Conservation (phyloP, 2,329 filamentous ascomycete species). For the Cladophialophora chaetospira region DNA sequence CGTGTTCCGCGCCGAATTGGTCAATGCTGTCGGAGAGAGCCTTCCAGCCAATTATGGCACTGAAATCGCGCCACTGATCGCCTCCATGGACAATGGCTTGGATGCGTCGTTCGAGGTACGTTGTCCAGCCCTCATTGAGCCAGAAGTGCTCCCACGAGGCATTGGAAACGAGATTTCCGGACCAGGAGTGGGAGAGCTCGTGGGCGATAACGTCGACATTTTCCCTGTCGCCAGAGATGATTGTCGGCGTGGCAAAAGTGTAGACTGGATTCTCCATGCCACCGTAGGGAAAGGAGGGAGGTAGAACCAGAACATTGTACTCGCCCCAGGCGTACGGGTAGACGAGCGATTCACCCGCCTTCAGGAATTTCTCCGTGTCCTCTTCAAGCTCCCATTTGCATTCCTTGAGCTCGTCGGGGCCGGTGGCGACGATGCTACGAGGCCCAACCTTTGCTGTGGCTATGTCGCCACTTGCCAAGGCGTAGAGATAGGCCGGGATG, state of each 20-base stretch:
- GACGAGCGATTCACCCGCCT: conserved; percentile 76
- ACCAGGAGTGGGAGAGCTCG: conserved; percentile 77
- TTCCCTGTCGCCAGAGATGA: conserved; percentile 86
- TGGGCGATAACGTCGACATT: conserved; percentile 97
- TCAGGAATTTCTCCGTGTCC: conserved; percentile 89
- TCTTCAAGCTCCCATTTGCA: conserved; percentile 90
- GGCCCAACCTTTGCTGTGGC: conserved; percentile 83
- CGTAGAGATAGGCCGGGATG: conserved; percentile 92
- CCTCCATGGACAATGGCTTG: conserved; percentile 71
- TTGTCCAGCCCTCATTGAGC: conserved; percentile 84
- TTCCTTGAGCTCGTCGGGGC: conserved; percentile 79
- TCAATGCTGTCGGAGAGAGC: conserved; percentile 79
- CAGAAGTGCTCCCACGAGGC: conserved; percentile 58
- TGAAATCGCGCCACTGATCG: conserved; percentile 86
- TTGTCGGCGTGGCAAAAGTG: conserved; percentile 92
- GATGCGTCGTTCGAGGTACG: conserved; percentile 87
- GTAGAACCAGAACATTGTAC: conserved; percentile 90
- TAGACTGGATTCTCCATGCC: conserved; percentile 93
- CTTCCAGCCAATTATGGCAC: conserved; percentile 95
- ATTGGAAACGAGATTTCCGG: conserved; percentile 70
- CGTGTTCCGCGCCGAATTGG: conserved; percentile 77
- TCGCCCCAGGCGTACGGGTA: conserved; percentile 92
- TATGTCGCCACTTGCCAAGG: conserved; percentile 80
- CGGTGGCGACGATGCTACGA: conserved; percentile 79
- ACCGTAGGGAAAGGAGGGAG: conserved; percentile 86